phyloP scores from a whole-genome alignment of 2,329 filamentous ascomycete genomes.

The Dryadomyces quercivorus region DNA sequence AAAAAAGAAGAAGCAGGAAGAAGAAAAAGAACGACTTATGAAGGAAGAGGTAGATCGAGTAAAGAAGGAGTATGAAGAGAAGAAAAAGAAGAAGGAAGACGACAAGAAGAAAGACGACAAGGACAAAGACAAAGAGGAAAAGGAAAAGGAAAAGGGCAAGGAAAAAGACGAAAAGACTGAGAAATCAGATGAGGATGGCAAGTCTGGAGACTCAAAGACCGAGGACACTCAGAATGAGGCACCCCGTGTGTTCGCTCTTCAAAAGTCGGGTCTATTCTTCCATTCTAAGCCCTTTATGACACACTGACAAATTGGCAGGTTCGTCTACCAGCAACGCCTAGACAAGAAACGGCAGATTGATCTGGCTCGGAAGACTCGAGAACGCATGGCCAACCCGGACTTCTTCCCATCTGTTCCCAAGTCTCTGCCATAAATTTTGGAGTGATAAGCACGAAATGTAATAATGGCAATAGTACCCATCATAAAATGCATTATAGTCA shows the following conservation, averaged over 20 bases:
- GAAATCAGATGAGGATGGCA: conserved; percentile 7
- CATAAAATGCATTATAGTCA: no score
- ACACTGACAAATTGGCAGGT: conserved; percentile 31
- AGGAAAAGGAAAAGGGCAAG: neutral
- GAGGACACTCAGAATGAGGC: conserved; percentile 41
- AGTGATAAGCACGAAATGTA: no score
- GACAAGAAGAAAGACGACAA: conserved; percentile 8
- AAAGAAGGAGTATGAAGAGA: conserved; percentile 1
- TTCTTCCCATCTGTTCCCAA: conserved; percentile 79
- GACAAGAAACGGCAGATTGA: conserved; percentile 66
- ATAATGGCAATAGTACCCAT: no score
- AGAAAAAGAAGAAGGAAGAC: conserved; percentile 12
- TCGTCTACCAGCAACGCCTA: conserved; percentile 77
- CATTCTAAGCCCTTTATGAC: neutral
- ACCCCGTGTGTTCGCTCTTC: conserved; percentile 70
- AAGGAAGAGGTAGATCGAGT: conserved; percentile 44
- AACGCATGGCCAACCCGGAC: conserved; percentile 64
- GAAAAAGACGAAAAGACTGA: conserved; percentile 20
- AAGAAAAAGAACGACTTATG: conserved; percentile 42
- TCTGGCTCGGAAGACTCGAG: conserved; percentile 65
- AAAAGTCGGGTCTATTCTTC: conserved; percentile 47
- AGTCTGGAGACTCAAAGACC: neutral
- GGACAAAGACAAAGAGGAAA: conserved; percentile 11
- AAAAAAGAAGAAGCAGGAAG: conserved; percentile 52
- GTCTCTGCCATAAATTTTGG: conserved; percentile 26